These are phyloP conservation scores for Podaxis carcinomalis DNA, from an alignment of 768 basidiomycete species.

Conservation along the genomic window DNA sequence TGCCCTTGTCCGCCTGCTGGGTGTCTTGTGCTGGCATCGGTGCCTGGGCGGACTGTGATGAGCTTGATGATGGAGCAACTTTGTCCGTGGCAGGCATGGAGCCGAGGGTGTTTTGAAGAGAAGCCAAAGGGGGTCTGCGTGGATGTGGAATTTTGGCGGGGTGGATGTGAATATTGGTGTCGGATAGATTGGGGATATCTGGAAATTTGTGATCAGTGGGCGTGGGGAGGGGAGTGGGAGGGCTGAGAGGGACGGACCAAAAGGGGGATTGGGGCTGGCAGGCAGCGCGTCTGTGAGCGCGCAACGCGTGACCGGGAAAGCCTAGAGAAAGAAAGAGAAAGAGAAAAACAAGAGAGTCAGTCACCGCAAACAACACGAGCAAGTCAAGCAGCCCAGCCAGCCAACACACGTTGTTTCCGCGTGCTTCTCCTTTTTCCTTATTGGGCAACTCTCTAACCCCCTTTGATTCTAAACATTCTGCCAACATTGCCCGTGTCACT, in stretches of 20 bases:
- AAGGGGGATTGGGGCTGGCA: neutral
- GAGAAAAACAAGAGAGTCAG: conserved; percentile 18
- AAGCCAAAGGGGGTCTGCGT: conserved; percentile 9
- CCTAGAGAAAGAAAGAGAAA: conserved; percentile 21
- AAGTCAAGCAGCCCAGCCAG: conserved; percentile 16
- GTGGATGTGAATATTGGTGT: conserved; percentile 29
- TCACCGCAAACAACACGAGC: conserved; percentile 18
- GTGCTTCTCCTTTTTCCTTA: neutral
- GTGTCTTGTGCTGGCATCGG: neutral
- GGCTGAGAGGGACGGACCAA: neutral
- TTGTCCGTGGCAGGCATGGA: conserved; percentile 1
- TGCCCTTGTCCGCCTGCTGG: conserved; percentile 4
- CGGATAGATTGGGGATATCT: conserved; percentile 23
- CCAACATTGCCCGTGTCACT: neutral
- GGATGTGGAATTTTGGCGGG: conserved; percentile 12
- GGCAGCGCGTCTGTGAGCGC: conserved; percentile 23
- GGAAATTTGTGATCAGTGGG: neutral
- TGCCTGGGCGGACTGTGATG: neutral
- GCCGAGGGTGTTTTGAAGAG: conserved; percentile 1
- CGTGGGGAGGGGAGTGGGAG: conserved; percentile 7
- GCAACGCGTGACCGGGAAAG: conserved; percentile 21
- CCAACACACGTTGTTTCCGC: conserved; percentile 3
- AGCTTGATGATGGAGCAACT: neutral
- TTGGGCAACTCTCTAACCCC: neutral
- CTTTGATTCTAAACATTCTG: neutral